Conservation (phyloP, 129 eudicot genomes). For the Flaveria sonorensis region DNA sequence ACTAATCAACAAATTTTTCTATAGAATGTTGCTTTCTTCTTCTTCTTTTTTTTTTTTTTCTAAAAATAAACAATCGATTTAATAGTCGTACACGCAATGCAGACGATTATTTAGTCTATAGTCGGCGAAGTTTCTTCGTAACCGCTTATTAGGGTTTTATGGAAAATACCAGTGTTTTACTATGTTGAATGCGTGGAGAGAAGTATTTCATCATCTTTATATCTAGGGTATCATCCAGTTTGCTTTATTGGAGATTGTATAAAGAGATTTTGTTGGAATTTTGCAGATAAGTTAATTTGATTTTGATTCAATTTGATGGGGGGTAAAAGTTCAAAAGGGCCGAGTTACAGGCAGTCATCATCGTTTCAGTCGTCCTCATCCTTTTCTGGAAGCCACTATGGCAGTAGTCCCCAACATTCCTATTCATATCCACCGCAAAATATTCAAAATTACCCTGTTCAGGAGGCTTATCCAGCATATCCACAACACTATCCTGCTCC, state of each 20-base stretch:
- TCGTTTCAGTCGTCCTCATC: conserved; percentile 49
- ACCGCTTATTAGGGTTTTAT: conserved; percentile 32
- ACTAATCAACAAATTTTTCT: conserved; percentile 6
- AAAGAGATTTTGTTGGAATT: neutral
- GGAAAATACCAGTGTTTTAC: conserved; percentile 9
- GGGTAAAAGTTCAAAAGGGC: conserved; percentile 59
- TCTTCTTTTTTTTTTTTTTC: neutral
- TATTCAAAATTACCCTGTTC: conserved; percentile 48
- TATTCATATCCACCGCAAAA: conserved; percentile 48
- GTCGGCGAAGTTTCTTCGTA: conserved; percentile 36
- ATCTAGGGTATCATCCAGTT: no score
- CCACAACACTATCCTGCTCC: conserved; percentile 51
- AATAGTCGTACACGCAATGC: conserved; percentile 29
- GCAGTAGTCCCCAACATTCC: conserved; percentile 40
- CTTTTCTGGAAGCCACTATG: conserved; percentile 51
- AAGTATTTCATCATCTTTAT: no score
- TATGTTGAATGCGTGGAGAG: neutral
- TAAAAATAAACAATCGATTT: conserved; percentile 11
- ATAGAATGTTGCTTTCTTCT: neutral
- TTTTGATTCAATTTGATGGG: conserved; percentile 48
- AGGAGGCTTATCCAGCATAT: conserved; percentile 52
- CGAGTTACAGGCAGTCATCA: conserved; percentile 43
- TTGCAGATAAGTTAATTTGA: conserved; percentile 31
- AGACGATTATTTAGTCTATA: conserved; percentile 9
- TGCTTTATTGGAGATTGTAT: neutral